Base-by-base conservation (phyloP, 2,329 filamentous ascomycete genomes). In the Colletotrichum sp. region DNA sequence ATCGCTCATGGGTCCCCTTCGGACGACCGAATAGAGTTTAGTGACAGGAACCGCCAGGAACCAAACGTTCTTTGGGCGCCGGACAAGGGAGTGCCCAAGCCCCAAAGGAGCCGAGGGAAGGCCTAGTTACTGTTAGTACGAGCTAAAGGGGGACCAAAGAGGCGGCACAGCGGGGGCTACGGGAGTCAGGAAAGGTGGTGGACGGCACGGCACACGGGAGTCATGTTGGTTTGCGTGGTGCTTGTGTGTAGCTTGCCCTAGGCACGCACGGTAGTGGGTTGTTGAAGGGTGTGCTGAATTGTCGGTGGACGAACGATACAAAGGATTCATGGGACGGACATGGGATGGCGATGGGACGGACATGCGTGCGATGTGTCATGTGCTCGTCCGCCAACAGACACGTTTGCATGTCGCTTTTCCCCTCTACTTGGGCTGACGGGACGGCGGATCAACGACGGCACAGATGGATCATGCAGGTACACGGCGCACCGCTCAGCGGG, bases 21-120 rank as follows among this genome's bases (percentile, higher is more conserved):
- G 39, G 57, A 24, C 26, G 30, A 28, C 59, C 74, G 64, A 63
- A 69, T 69, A 65, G 60, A 67, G 74, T 74, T 74, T 74, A 68
- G 72, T 74, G 44, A 65, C 39, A 76, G 74, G 57, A 73, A 69
- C 70, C 21, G 71, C 28, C 74, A 76, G 74, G 74, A 69, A 76
- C 74, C 70, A 65, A 76, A 73, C 74, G 74, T 52, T 60, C 28
- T 69, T 73, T 69, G 44, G 57, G n/a, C 59, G 39, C 36, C 63
- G 66, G 28, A 34, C 67, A 59, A 60, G 32, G n/a, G 24, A 34
- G 36, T n/a, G 34, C 24, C 66, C 52, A 34, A 68, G 57, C 32
- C 39, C 63, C 63, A 63, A 28, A 73, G 63, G 39, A 49, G 62
- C n/a, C 21, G 49, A 52, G 49, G 28, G 28, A 52, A n/a, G 44